Evolutionary conservation across 331 rosid species (phyloP), one percentile per base, ranked within the genome.

Genomic region (Quercus tomentella): DNA sequence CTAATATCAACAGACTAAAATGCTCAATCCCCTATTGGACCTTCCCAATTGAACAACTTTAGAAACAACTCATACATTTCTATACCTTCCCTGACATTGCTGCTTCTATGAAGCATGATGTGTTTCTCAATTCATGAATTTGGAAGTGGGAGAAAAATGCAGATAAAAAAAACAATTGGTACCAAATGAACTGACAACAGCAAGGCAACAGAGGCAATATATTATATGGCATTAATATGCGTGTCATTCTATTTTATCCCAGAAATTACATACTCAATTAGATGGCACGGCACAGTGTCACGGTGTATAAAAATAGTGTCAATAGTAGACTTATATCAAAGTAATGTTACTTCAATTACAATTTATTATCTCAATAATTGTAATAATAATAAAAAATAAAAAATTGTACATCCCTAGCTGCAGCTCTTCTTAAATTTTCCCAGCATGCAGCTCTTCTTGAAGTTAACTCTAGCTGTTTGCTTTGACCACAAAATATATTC

Each of bases 381-480:
- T 31, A 1, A 7, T 1, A 7, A 35, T 4, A 5, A 31, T 0
- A 30, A 6, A 33, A 5, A 28, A 2, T 2, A 2, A 28, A 35
- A 35, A 33, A 5, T 33, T 35, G 43, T 35, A 37, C 45, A 37
- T 37, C 45, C 45, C 45, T 37, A 37, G 12, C 45, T 37, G 12
- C 45, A 37, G 45, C 45, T 37, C 12, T 37, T 37, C 45, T 37
- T 37, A 37, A 35, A 23, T 23, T 61, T 76, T 33, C 35, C n/a
- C n/a, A 51, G 30, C 71, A 52, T 51, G 49, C 31, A 43, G 25
- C 70, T 55, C 77, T 20, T 60, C 76, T 71, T 72, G 82, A 70
- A 70, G 72, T 41, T 60, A 20, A 56, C 9, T 12, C 52, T 14
- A 17, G 33, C 82, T 78, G 62, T 65, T 57, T 62, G 21, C 76